Evolutionary conservation across 345 rosid species (phyloP).

Genomic region (Conringia planisiliqua): DNA sequence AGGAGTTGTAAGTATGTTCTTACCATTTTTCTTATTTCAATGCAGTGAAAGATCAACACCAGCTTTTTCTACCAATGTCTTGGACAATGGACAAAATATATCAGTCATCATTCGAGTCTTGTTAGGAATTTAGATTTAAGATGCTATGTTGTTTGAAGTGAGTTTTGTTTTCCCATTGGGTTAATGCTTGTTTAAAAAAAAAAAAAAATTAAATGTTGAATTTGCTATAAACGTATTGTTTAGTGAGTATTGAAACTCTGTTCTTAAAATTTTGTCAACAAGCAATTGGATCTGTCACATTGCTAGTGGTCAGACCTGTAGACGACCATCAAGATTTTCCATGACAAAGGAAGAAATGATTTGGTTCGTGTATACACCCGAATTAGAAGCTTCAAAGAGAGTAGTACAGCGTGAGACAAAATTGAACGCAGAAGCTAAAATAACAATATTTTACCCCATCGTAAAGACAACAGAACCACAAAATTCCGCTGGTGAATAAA

Average conservation of each 20-base stretch:
- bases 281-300: neutral
- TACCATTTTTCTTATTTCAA: neutral
- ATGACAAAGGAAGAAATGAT: neutral
- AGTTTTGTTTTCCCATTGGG: neutral
- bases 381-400: neutral
- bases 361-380: neutral
- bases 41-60: constrained; percentile 28
- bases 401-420: neutral
- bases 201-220: neutral
- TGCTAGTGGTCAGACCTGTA: neutral
- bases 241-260: neutral
- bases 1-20: neutral
- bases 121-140: constrained; percentile 23
- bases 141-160: constrained; percentile 3
- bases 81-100: constrained; percentile 20
- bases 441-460: neutral
- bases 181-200: neutral
- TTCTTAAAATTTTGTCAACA: neutral
- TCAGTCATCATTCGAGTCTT: constrained; percentile 8
- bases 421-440: neutral
- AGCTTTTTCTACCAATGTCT: constrained; percentile 13
- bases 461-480: neutral
- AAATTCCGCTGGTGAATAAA: neutral
- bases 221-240: neutral
- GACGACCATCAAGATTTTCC: neutral